These are phyloP conservation scores for Parietichytrium sp. DNA, from an alignment of 108 stramenopile species.

Conservation along the genomic window DNA sequence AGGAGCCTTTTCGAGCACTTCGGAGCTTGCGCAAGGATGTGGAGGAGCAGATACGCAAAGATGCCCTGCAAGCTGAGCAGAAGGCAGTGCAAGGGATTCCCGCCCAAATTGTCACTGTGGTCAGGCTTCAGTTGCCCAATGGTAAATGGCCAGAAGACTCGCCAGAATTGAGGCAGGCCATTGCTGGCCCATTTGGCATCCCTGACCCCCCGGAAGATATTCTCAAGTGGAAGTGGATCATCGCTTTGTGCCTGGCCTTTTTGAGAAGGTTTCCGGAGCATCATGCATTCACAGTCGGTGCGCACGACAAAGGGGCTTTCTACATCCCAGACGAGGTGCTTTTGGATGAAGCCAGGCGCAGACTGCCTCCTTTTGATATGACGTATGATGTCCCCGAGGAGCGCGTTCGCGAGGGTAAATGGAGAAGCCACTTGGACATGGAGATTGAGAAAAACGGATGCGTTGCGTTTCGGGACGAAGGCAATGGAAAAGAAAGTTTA, in stretches of 20 bases:
- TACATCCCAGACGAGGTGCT: background rate
- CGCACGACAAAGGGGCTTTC: background rate
- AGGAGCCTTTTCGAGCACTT: background rate
- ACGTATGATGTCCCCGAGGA: background rate
- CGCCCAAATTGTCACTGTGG: background rate
- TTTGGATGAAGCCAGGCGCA: background rate
- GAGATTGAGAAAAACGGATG: background rate
- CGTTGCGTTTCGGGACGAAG: too few relatives aligned
- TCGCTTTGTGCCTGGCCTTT: background rate
- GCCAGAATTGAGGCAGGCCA: background rate
- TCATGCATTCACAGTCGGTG: background rate
- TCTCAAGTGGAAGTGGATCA: background rate
- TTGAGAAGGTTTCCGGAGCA: background rate
- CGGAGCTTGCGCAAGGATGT: background rate
- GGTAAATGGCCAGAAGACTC: background rate
- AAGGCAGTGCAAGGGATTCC: background rate
- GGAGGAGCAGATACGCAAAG: background rate
- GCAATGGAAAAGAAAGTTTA: too few relatives aligned
- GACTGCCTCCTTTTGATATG: background rate
- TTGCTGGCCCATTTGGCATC: background rate
- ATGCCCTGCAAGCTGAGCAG: background rate
- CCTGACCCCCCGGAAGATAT: constrained; percentile 1
- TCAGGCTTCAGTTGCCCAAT: background rate
- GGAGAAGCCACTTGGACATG: background rate
- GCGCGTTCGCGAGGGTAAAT: background rate